A percentile compares a stretch with the other conserved stretches of the same genome.
phyloP scores from a whole-genome alignment of 2,329 filamentous ascomycete genomes.

The Aschersonia sp. region DNA sequence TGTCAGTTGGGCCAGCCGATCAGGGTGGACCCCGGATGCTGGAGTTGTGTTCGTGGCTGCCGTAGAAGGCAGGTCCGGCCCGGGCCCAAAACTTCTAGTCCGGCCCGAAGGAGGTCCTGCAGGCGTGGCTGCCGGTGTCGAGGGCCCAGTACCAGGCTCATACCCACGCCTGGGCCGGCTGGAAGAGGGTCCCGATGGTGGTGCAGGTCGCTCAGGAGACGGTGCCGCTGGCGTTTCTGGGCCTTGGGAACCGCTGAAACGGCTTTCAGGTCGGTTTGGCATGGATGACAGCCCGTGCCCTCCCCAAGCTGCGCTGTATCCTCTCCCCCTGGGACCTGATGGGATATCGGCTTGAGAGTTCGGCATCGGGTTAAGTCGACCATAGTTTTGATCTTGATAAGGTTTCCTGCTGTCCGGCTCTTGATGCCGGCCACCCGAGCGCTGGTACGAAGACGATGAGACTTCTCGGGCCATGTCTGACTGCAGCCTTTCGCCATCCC shows the following conservation, averaged over 20 bases:
- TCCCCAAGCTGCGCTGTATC: slow-evolving; percentile 23
- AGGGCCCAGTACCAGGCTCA: slow-evolving; percentile 18
- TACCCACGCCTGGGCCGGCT: slow-evolving; percentile 30
- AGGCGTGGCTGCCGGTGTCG: slow-evolving; percentile 14
- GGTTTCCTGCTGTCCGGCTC: slow-evolving; percentile 35
- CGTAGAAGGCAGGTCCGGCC: slow-evolving; percentile 10
- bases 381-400: slow-evolving; percentile 47
- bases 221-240: slow-evolving; percentile 25
- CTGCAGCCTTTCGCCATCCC: slow-evolving; percentile 17
- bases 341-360: slow-evolving; percentile 29
- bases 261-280: slow-evolving; percentile 25
- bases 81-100: slow-evolving; percentile 20
- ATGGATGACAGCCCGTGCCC: slow-evolving; percentile 16
- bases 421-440: slow-evolving; percentile 17
- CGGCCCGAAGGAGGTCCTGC: slow-evolving; percentile 23
- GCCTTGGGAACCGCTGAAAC: slow-evolving; percentile 17
- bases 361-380: slow-evolving; percentile 39
- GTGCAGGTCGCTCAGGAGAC: slow-evolving; percentile 28
- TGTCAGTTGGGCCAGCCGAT: slow-evolving; percentile 33
- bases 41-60: slow-evolving; percentile 11
- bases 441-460: slow-evolving; percentile 18
- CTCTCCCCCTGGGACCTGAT: slow-evolving; percentile 40
- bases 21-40: slow-evolving; percentile 29
- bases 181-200: slow-evolving; percentile 38
- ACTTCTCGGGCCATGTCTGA: slow-evolving; percentile 25